phyloP scores from a whole-genome alignment of 257 asterid species.

The Ligustrum vulgare region DNA sequence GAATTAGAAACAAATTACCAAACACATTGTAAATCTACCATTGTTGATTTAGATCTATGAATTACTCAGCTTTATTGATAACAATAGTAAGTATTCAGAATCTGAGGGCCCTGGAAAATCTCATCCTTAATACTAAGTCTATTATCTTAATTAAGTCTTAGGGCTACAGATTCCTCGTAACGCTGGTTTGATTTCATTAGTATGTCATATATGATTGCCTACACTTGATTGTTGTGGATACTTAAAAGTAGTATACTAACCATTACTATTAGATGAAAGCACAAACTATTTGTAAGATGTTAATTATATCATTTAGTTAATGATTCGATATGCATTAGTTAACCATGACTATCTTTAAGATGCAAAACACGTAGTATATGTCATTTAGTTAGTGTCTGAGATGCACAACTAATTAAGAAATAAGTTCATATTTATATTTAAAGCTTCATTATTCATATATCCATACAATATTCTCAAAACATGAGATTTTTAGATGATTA shows the following conservation, averaged over 20 bases:
- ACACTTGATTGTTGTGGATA: background rate
- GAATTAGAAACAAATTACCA: no score
- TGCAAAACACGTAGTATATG: background rate
- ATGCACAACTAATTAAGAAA: background rate
- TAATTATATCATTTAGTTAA: background rate
- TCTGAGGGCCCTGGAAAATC: background rate
- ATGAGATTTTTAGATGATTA: no score
- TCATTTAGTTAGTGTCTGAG: background rate
- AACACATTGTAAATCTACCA: background rate
- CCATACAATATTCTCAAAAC: no score
- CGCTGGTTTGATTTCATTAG: background rate
- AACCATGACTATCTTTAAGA: background rate
- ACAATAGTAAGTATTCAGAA: background rate
- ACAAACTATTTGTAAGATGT: background rate
- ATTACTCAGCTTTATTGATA: background rate
- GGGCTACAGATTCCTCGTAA: background rate
- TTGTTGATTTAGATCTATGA: background rate
- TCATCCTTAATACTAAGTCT: background rate
- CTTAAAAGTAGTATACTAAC: background rate
- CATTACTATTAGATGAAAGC: background rate
- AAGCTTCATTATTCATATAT: background rate
- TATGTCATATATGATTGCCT: background rate
- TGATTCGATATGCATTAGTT: background rate
- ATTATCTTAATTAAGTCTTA: background rate
- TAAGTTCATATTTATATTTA: no score